These are phyloP conservation scores for Gyrodon tennesseensis DNA, from an alignment of 1,284 basidiomycete genomes.

Conservation along the genomic window DNA sequence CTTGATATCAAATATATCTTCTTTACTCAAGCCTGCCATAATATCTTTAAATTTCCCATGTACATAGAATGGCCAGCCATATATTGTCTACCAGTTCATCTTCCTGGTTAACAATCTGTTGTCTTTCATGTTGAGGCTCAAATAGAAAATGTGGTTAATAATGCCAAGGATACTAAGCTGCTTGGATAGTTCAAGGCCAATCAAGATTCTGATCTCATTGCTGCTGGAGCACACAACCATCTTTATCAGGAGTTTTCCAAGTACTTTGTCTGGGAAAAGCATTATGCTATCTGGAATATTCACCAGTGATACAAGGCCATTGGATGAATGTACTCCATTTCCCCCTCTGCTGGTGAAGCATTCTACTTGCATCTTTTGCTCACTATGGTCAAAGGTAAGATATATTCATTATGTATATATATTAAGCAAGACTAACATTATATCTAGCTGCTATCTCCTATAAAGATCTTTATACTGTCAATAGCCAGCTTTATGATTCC, in stretches of 20 bases:
- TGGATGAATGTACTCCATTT: not conserved
- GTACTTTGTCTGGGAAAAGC: slow-evolving; percentile 31
- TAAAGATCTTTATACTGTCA: slow-evolving; percentile 36
- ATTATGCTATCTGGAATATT: not conserved
- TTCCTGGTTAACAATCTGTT: slow-evolving; percentile 43
- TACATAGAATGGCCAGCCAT: slow-evolving; percentile 30
- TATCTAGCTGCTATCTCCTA: slow-evolving; percentile 39
- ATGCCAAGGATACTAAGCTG: slow-evolving; percentile 35
- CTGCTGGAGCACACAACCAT: slow-evolving; percentile 36
- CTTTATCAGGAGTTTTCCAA: slow-evolving; percentile 51
- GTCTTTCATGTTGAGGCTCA: slow-evolving; percentile 38
- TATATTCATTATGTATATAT: no score
- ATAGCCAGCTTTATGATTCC: slow-evolving; percentile 28
- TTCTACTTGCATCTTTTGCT: not conserved
- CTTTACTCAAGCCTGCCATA: slow-evolving; percentile 23
- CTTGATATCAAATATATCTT: slow-evolving; percentile 33
- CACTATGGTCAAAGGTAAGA: not conserved
- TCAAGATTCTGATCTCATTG: slow-evolving; percentile 31
- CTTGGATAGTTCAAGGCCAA: slow-evolving; percentile 51
- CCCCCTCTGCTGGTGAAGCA: not conserved
- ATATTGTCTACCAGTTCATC: slow-evolving; percentile 24
- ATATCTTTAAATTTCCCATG: slow-evolving; percentile 33
- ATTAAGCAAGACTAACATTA: no score
- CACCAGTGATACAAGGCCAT: not conserved
- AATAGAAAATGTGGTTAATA: slow-evolving; percentile 28